phyloP scores from a whole-genome alignment of 2,329 filamentous ascomycete species.

The Penicillium sp. region DNA sequence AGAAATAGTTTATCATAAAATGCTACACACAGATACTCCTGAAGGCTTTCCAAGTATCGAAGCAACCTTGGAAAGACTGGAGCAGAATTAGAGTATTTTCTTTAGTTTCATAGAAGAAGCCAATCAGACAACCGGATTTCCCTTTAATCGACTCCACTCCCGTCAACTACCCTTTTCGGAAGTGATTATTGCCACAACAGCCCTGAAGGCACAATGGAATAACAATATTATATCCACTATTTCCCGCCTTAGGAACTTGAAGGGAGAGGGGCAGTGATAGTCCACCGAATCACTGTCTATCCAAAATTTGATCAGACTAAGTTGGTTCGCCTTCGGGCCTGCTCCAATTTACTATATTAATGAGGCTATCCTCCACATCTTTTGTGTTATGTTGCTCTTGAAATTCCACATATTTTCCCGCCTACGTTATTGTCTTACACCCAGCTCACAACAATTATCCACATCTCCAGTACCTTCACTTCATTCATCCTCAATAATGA shows the following conservation, averaged over 20 bases:
- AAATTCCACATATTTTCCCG: not conserved
- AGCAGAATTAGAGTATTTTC: no score
- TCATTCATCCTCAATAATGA: not conserved
- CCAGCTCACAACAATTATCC: no score
- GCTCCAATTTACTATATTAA: not conserved
- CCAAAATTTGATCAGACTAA: not conserved
- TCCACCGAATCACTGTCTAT: not conserved
- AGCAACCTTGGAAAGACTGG: no score
- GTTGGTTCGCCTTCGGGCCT: not conserved
- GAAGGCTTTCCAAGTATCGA: no score
- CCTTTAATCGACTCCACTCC: not conserved
- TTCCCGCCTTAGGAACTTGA: not conserved
- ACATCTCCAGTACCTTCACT: not conserved
- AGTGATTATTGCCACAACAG: not conserved
- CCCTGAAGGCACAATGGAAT: not conserved
- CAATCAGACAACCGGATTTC: not conserved
- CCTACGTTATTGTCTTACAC: not conserved
- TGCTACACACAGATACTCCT: no score
- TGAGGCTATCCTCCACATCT: not conserved
- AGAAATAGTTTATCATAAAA: no score
- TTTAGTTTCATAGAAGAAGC: not conserved
- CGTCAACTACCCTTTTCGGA: not conserved
- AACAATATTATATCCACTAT: not conserved
- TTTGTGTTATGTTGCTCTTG: not conserved
- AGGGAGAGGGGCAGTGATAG: not conserved